Conservation (phyloP, 2,329 filamentous ascomycete species). For the Fusarium paranaense region DNA sequence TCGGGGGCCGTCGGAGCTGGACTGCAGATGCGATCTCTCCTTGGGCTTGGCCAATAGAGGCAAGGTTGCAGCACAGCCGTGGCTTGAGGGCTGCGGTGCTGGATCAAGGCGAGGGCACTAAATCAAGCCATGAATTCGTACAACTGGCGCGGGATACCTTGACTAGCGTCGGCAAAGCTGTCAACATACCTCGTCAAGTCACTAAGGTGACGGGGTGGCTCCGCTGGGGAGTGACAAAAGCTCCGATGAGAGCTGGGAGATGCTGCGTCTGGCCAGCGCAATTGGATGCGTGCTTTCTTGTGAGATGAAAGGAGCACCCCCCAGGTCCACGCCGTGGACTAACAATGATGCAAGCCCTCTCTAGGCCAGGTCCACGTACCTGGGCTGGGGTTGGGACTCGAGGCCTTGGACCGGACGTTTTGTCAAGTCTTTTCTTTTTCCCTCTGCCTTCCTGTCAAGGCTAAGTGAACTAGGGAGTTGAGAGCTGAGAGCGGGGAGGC, state of each 20-base stretch:
- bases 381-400: constrained; percentile 23
- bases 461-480: constrained; percentile 9
- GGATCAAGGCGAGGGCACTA: constrained; percentile 22
- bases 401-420: background rate
- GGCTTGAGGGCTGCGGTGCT: constrained; percentile 18
- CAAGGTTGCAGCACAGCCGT: constrained; percentile 19
- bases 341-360: background rate
- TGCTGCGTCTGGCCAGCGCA: background rate
- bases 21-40: constrained; percentile 22
- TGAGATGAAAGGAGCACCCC: background rate
- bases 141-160: constrained; percentile 21
- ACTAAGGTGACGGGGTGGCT: constrained; percentile 23
- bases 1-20: constrained; percentile 9
- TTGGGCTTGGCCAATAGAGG: constrained; percentile 23
- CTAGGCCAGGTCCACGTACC: constrained; percentile 22
- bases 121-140: constrained; percentile 31
- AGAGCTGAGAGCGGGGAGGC: constrained; percentile 27
- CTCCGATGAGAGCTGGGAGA: constrained; percentile 20
- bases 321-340: background rate
- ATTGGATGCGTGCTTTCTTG: background rate
- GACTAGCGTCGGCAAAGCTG: constrained; percentile 27
- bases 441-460: constrained; percentile 22
- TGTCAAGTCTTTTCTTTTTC: background rate
- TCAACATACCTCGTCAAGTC: constrained; percentile 26
- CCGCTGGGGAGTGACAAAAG: constrained; percentile 17